These are phyloP conservation scores for Tylopilus rubrobrunneus DNA, from an alignment of 768 basidiomycete species.

Conservation along the genomic window DNA sequence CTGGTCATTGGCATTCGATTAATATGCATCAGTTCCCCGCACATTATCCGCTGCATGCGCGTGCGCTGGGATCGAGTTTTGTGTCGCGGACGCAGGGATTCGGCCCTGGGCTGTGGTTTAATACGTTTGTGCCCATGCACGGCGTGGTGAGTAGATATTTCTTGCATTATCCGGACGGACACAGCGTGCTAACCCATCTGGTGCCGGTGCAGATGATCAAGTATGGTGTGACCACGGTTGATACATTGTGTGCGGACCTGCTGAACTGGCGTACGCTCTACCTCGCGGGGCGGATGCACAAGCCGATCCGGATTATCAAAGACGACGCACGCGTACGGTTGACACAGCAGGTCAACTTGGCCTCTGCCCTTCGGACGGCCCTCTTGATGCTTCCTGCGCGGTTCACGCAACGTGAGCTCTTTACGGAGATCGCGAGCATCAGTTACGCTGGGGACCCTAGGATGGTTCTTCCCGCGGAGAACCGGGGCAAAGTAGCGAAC, in stretches of 20 bases:
- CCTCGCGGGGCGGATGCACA: constrained; percentile 95
- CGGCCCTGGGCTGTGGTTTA: constrained; percentile 93
- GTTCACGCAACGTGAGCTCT: constrained; percentile 81
- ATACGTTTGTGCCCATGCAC: constrained; percentile 79
- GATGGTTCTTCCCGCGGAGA: constrained; percentile 93
- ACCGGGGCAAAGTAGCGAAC: constrained; percentile 89
- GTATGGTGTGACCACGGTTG: constrained; percentile 92
- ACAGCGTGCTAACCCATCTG: background rate
- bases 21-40: constrained; percentile 90
- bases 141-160: constrained; percentile 62
- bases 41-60: constrained; percentile 89
- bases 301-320: constrained; percentile 89
- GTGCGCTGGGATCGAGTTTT: constrained; percentile 77
- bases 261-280: constrained; percentile 93
- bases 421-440: constrained; percentile 79
- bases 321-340: constrained; percentile 90
- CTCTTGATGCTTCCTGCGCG: constrained; percentile 79
- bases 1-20: constrained; percentile 90
- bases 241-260: constrained; percentile 84
- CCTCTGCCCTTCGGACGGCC: constrained; percentile 85
- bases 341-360: constrained; percentile 91
- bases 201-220: constrained; percentile 69
- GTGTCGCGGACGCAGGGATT: constrained; percentile 75
- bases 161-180: too few relatives aligned
- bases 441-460: constrained; percentile 89